Conservation (phyloP, 148 eudicot genomes). For the Arbutus unedo region DNA sequence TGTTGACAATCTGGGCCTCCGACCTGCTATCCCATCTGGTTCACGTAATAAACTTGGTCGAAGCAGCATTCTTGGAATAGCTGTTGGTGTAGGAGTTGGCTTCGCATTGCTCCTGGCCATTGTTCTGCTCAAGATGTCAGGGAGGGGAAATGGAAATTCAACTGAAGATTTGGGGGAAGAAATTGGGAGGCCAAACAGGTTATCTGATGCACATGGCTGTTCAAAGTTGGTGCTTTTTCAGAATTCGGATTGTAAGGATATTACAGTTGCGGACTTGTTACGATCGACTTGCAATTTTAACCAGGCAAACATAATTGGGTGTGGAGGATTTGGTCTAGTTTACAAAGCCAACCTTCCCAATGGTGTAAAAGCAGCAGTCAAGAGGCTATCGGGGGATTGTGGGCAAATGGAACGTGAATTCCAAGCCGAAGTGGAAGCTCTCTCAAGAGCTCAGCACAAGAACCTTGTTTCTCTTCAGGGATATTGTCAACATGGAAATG, state of each 20-base stretch:
- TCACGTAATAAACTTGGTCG: conserved; percentile 34
- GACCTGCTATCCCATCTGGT: conserved; percentile 22
- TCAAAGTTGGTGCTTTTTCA: conserved; percentile 73
- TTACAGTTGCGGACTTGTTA: conserved; percentile 60
- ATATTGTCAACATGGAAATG: conserved; percentile 69
- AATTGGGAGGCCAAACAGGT: conserved; percentile 31
- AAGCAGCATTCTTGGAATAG: conserved; percentile 54
- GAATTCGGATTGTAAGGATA: conserved; percentile 61
- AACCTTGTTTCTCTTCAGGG: conserved; percentile 94
- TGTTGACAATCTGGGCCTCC: conserved; percentile 12
- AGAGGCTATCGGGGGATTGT: conserved; percentile 89
- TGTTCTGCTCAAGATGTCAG: conserved; percentile 48
- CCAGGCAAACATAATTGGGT: conserved; percentile 82
- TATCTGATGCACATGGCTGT: conserved; percentile 43
- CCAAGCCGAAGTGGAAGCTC: conserved; percentile 91
- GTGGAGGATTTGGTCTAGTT: conserved; percentile 92
- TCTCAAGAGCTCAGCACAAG: conserved; percentile 81
- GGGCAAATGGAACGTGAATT: conserved; percentile 97
- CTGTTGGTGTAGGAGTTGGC: conserved; percentile 56
- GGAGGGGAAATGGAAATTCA: conserved; percentile 29
- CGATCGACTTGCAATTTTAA: conserved; percentile 82
- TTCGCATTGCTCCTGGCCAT: conserved; percentile 56
- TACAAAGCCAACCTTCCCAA: conserved; percentile 74
- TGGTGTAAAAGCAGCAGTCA: conserved; percentile 77
- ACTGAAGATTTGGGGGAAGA: conserved; percentile 51